Conservation (phyloP, 345 rosid species). For the Populus deltoides region DNA sequence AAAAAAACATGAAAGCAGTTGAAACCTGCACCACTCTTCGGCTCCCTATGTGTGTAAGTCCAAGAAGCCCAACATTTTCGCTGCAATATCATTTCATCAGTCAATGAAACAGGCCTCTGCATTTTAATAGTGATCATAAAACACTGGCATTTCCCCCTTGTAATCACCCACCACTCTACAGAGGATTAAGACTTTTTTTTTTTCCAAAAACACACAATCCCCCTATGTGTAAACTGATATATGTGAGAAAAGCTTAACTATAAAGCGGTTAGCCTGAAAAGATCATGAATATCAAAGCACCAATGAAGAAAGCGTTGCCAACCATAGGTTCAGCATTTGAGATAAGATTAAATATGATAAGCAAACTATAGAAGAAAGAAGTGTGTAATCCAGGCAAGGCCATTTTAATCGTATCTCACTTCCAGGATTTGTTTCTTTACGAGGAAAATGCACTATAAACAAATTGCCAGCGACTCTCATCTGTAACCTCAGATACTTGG, state of each 20-base stretch:
- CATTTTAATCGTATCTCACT: neutral
- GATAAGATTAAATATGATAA: neutral
- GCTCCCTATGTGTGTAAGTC: constrained; percentile 87
- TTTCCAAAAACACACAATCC: too few relatives aligned
- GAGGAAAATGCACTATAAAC: neutral
- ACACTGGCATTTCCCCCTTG: neutral
- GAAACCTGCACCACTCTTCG: constrained; percentile 93
- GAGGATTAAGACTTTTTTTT: neutral
- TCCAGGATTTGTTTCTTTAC: neutral
- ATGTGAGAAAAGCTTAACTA: neutral
- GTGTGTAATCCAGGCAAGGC: neutral
- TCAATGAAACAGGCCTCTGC: neutral
- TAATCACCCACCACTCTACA: neutral
- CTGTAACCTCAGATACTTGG: neutral
- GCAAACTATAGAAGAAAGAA: neutral
- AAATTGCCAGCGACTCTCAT: neutral
- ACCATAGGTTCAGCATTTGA: neutral
- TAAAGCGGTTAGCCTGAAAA: neutral
- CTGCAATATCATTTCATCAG: constrained; percentile 43
- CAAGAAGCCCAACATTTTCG: constrained; percentile 95
- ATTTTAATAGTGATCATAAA: neutral
- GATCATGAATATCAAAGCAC: neutral
- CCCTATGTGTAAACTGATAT: neutral
- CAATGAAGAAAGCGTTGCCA: neutral
- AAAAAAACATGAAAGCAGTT: constrained; percentile 92